Base-by-base conservation (phyloP, 1,139 yeast genomes). In the Sugiyamaella sp. region DNA sequence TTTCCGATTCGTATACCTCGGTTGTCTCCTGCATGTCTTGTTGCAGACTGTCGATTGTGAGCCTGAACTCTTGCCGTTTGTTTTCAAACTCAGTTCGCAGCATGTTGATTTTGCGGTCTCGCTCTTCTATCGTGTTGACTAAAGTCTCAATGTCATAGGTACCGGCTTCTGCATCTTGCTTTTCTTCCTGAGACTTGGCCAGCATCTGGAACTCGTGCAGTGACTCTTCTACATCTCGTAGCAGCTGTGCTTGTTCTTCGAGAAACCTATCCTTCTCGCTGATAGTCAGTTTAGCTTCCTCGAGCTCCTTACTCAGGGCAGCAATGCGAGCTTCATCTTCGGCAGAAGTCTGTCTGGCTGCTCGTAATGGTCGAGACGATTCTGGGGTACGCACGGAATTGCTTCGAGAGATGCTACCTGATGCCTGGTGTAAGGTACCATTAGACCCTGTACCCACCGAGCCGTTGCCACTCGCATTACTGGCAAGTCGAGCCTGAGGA, bases 41-140 rank as follows among this genome's bases (percentile, higher is more conserved):
- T 48, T 68, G 68, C 14, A 68, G 58, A n/a, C 63, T 59, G 46
- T 67, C 70, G 25, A 67, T 62, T 12, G 67, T 62, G 21, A 53
- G 57, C 38, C 73, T 57, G 56, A 70, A 70, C 55, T 71, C 74
- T 21, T 55, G 60, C 19, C 75, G 62, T 54, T 69, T 66, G 17
- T 57, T 61, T 33, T 68, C 72, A 35, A 66, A 63, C 24, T 65
- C 68, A 8, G 55, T 24, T 54, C 63, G 64, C 57, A 68, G 52
- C 1, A 45, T 52, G n/a, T 59, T 54, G 17, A 68, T 57, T 50
- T 65, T 64, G 17, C 63, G 57, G 37, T 68, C 71, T 37, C 62
- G 59, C 20, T 66, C 68, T 35, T 64, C 66, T 25, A 64, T 54
- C 3, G 58, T 25, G 5, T 49, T 52, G 27, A 63, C 40, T 24